These are phyloP conservation scores for Tulasnella sp. DNA, from an alignment of 768 basidiomycete genomes.

Conservation along the genomic window DNA sequence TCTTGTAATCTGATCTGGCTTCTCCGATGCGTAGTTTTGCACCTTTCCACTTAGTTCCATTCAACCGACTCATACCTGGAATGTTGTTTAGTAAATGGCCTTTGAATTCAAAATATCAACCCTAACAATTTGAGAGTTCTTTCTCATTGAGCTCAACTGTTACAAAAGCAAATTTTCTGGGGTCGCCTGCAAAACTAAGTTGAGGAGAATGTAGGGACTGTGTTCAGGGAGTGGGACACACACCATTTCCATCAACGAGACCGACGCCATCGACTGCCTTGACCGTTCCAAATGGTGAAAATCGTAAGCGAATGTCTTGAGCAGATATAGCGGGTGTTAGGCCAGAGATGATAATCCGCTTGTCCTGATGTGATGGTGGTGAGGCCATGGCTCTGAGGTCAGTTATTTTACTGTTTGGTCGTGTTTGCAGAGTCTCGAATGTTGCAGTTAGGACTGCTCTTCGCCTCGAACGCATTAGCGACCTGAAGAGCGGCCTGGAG, in stretches of 20 bases:
- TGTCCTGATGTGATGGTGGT: conserved; percentile 32
- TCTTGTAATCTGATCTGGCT: conserved; percentile 68
- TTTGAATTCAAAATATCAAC: background rate
- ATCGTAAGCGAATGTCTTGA: conserved; percentile 53
- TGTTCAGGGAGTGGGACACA: conserved; percentile 8
- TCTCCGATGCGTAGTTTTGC: conserved; percentile 76
- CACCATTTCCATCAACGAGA: conserved; percentile 55
- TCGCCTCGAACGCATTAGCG: background rate
- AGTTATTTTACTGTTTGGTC: background rate
- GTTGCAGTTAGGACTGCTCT: background rate
- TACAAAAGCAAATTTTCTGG: conserved; percentile 67
- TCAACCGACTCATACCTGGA: conserved; percentile 67
- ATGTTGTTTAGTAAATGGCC: background rate
- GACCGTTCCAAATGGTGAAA: conserved; percentile 65
- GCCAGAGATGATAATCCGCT: conserved; percentile 70
- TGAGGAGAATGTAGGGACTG: background rate
- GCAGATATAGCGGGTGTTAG: conserved; percentile 61
- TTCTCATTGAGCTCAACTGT: conserved; percentile 61
- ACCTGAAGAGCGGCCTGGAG: background rate
- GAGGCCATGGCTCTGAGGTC: background rate
- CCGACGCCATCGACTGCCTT: conserved; percentile 68
- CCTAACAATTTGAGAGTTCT: conserved; percentile 63
- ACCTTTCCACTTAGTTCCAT: conserved; percentile 86
- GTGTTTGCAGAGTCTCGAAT: background rate
- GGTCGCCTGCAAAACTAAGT: conserved; percentile 36